Base-by-base conservation (phyloP, 305 asterid genomes). In the Fraxinus latifolia region DNA sequence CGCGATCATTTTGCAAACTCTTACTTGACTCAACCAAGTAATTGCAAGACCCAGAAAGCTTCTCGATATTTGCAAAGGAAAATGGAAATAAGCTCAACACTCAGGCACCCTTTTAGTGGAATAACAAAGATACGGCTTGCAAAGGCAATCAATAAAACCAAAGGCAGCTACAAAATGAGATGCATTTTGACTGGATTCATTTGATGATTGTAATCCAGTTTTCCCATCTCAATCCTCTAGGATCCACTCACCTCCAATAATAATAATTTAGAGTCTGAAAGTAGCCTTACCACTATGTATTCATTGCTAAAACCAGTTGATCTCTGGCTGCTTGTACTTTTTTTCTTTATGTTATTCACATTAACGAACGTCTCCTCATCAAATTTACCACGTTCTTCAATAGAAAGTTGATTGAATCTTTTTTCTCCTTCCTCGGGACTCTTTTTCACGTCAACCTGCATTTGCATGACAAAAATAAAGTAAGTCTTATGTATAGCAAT, bases 321-420 rank as follows among this genome's bases (percentile, higher is more conserved):
- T 85, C 91, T 89, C 83, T 81, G 91, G 84, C 82, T 72, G 4
- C 82, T 83, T 23, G 97, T 82, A 86, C 92, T 91, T 84, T 91
- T 91, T 86, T 89, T 94, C 86, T 88, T 96, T 36, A 96, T 92
- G 89, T 84, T 93, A 90, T 94, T 92, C 82, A 94, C 93, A 70
- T 94, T 96, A 76, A 94, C 97, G 32, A 96, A 96, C 34, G 99
- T 94, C 90, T 96, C 98, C 90, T 96, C 99, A 17, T 94, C 98
- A 90, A 96, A 96, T 88, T 96, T 94, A 6, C 97, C 95, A 68
- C 98, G 97, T 82, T 96, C 99, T 88, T 96, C 98, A 23, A 94
- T 90, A 14, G 97, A 95, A 75, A 95, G 92, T 82, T 90, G 89
- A 86, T 96, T 94, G 79, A 94, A 96, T 86, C 88, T 87, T 77